Evolutionary conservation across 2,329 filamentous ascomycete genomes (phyloP).

Genomic region (Dactylellina drechsleri): DNA sequence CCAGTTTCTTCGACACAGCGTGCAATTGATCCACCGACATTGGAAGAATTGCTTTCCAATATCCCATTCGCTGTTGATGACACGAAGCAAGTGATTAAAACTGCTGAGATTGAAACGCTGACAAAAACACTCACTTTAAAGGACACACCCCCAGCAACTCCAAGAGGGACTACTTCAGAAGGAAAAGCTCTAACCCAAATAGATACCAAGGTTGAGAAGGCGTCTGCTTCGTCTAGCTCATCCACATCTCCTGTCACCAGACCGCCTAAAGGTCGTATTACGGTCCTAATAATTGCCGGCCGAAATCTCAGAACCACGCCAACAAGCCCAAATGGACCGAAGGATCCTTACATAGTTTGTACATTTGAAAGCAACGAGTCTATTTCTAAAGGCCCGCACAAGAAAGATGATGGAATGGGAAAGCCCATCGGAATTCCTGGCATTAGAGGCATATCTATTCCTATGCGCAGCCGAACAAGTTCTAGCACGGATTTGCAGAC

Average conservation of each 20-base stretch:
- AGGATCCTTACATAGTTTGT: conserved; percentile 93
- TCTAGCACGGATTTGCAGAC: conserved; percentile 85
- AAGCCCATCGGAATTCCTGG: conserved; percentile 73
- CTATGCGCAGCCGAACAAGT: conserved; percentile 95
- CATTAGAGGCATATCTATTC: conserved; percentile 84
- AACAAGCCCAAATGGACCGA: conserved; percentile 59
- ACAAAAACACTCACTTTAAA: conserved; percentile 44
- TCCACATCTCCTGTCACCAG: conserved; percentile 68
- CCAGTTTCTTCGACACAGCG: conserved; percentile 6
- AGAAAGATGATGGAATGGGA: conserved; percentile 68
- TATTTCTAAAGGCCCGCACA: conserved; percentile 84
- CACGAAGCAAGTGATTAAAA: neutral
- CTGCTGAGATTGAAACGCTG: conserved; percentile 11
- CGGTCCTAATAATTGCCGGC: conserved; percentile 87
- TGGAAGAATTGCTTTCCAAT: neutral
- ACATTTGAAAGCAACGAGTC: conserved; percentile 97
- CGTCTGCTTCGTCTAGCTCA: conserved; percentile 61
- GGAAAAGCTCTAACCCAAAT: conserved; percentile 59
- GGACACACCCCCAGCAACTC: conserved; percentile 59
- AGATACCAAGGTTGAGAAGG: conserved; percentile 38
- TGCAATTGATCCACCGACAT: neutral
- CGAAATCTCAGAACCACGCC: conserved; percentile 78
- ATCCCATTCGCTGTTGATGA: neutral
- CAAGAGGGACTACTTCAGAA: conserved; percentile 59
- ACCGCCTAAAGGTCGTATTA: conserved; percentile 84